Base-by-base conservation (phyloP, 2,329 filamentous ascomycete genomes). In the Colletotrichum aenigma region DNA sequence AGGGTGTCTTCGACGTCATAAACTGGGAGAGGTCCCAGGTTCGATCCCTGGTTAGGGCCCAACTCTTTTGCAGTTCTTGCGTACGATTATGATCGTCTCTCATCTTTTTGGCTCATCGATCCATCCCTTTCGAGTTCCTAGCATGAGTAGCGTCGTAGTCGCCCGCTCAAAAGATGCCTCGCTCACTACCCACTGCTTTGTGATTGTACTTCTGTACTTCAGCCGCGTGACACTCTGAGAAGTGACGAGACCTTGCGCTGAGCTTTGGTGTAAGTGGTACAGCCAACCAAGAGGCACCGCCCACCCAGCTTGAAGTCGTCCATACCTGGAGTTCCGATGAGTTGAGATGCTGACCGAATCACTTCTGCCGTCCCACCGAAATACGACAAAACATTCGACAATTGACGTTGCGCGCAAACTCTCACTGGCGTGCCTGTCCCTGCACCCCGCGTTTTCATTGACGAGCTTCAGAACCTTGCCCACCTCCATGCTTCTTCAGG, bases 31-130 rank as follows among this genome's bases (percentile, higher is more conserved):
- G 71, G 71, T 74, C 71, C 71, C 71, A 74, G 71, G 71, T 74
- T 74, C 71, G 71, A 74, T 70, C 67, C 71, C 71, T 74, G 71
- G 71, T 74, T 71, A 74, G 71, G 71, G 71, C 71, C 71, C 12
- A 24, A 0, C 3, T 4, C 16, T 74, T 70, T 70, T 70, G 32
- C 34, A 4, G 5, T 16, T 36, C 34, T 16, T 16, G 6, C 4
- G 34, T 7, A 36, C 34, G 30, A 32, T 36, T 16, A 16, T 16
- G 34, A 36, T 7, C 15, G 34, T 15, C 15, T 2, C n/a, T 36
- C 34, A 36, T 36, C 34, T 36, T 36, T 36, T 36, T 36, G 34
- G 34, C 34, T 16, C 34, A 36, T 36, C 34, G 34, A 36, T 36
- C 34, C 34, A 32, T 36, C 34, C 34, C 34, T 16, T 36, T 36